Evolutionary conservation across 768 basidiomycete genomes (phyloP), one percentile per base, ranked within the genome.

Genomic region (Kwoniella dendrophila): DNA sequence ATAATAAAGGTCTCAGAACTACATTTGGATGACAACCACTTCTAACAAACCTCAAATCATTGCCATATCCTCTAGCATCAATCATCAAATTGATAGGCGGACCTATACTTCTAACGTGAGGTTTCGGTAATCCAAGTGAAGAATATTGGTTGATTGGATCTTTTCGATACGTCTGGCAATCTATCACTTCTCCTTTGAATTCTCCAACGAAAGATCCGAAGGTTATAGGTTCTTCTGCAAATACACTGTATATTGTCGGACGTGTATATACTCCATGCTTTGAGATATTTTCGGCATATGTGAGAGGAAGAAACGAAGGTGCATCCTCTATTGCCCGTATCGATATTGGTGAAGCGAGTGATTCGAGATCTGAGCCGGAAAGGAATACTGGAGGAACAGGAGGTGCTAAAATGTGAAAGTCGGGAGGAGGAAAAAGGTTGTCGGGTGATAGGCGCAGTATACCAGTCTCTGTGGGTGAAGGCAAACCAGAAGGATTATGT

Each of bases 91-190:
- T 87, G 51, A 92, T 82, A 0, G 90, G 91, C 0, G 86, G 86
- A 0, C 88, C 89, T 1, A 96, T 75, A 14, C 89, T 82, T 63
- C 90, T 88, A 0, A 95, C 92, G 66, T 86, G 87, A 0, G 88
- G 88, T 72, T 92, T 92, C 32, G 90, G 89, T 80, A 88, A 84
- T 10, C 92, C 92, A 20, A 82, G 69, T 0, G 68, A 63, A 2
- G 87, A 85, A 70, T 95, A 96, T n/a, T 87, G 88, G 71, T 93
- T 95, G 66, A 90, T 83, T 0, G 90, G 88, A 70, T 93, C 89
- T 3, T 82, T 75, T 29, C 91, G 83, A 78, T 96, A 96, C 0
- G 82, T 73, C 0, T 86, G 80, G 20, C 86, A 85, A 2, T 88
- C 86, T 16, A 85, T 83, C 54, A 94, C 84, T 24, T 85, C 81